Conservation (phyloP, 345 rosid genomes). For the Linum usitatissimum region DNA sequence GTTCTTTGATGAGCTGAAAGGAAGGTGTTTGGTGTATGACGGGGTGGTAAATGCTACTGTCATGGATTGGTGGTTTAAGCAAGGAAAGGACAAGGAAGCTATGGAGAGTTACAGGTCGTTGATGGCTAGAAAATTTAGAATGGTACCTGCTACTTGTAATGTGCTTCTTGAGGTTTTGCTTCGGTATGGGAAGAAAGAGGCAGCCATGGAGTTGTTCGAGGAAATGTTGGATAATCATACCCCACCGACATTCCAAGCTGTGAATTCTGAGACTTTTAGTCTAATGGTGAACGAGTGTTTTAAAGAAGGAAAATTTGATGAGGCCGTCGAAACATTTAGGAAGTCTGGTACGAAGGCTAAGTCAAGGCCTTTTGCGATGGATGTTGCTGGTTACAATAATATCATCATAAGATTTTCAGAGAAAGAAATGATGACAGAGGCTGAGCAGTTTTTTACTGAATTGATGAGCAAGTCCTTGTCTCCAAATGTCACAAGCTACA, state of each 20-base stretch:
- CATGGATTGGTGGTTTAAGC: slow-evolving; percentile 95
- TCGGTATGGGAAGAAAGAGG: slow-evolving; percentile 50
- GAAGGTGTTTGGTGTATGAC: slow-evolving; percentile 74
- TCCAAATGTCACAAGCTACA: slow-evolving; percentile 63
- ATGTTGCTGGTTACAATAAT: slow-evolving; percentile 66
- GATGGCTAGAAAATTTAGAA: slow-evolving; percentile 64
- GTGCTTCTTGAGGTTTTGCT: slow-evolving; percentile 69
- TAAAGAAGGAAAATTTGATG: slow-evolving; percentile 50
- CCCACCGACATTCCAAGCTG: slow-evolving; percentile 65
- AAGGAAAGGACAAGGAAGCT: slow-evolving; percentile 74
- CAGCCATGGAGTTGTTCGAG: slow-evolving; percentile 63
- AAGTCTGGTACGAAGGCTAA: slow-evolving; percentile 57
- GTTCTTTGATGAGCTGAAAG: slow-evolving; percentile 74
- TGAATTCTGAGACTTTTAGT: slow-evolving; percentile 76
- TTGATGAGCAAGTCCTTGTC: slow-evolving; percentile 50
- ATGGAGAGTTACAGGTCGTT: slow-evolving; percentile 70
- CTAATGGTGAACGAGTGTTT: slow-evolving; percentile 91
- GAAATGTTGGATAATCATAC: slow-evolving; percentile 86
- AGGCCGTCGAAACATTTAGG: slow-evolving; percentile 56
- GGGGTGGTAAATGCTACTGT: slow-evolving; percentile 75
- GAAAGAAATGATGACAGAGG: slow-evolving; percentile 64
- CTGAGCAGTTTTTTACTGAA: slow-evolving; percentile 48
- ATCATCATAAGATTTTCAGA: slow-evolving; percentile 68
- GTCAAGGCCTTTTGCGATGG: slow-evolving; percentile 78
- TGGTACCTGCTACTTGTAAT: slow-evolving; percentile 82